Base-by-base conservation (phyloP, 495 filamentous ascomycete species). In the Neurospora sp. region DNA sequence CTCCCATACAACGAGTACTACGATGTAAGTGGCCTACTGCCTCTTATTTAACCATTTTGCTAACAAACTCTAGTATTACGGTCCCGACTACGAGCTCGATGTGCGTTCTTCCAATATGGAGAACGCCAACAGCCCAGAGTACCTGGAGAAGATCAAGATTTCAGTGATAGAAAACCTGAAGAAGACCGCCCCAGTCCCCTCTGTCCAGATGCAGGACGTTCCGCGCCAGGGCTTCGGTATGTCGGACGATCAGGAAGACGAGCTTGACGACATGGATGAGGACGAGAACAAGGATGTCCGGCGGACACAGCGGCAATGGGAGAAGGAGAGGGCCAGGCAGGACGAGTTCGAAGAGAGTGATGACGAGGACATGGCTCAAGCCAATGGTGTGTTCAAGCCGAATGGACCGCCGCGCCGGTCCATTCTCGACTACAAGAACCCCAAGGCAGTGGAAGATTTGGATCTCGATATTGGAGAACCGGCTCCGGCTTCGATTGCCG, bases 1-100 rank as follows among this genome's bases (percentile, higher is more conserved):
- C 85, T 99, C n/a, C 96, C 96, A 1, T 99, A 92, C 80, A 98
- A 97, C 72, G 96, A 99, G 78, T 99, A 98, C 80, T 99, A 99
- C 81, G 94, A 98, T 83, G 94, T 96, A 87, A 82, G 86, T 79
- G 71, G 1, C 31, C 31, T 69, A 27, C 27, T 27, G 27, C 27
- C 27, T 27, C 27, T 27, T 27, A 27, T 27, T 27, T 27, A 27
- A 27, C 27, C 27, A 35, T 62, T 74, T 72, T 75, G 48, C 82
- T 86, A 78, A 87, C 70, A 11, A 1, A 2, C 44, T n/a, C 20
- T 62, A 97, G 93, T 98, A 99, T 78, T 99, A 97, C 78, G 94
- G 92, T 9, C 96, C 96, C 1, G 96, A 99, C 78, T 99, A 96
- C 79, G 92, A 97, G 80, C 88, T 99, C 38, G 92, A 98, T 78